Base-by-base conservation (phyloP, 768 basidiomycete genomes). In the Lactifluus pinguis region DNA sequence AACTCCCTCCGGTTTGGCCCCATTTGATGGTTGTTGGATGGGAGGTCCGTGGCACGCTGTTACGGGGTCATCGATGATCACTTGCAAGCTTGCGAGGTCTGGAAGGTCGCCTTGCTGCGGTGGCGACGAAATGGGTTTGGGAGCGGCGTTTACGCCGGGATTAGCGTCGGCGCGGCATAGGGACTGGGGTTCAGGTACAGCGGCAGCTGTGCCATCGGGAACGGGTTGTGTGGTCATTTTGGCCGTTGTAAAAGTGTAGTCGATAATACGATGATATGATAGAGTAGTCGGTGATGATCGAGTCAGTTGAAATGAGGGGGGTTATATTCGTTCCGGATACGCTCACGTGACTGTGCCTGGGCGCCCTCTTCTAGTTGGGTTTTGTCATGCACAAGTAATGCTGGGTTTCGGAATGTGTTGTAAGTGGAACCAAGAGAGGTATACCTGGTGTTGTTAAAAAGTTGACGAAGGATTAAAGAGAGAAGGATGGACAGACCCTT, bases 341-440 rank as follows among this genome's bases (percentile, higher is more conserved):
- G 44, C 44, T 64, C 58, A 50, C 49, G 55, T 53, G 48, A 58
- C 21, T 32, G 73, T 59, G 30, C 70, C 47, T 4, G 67, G 65
- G 45, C 69, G 57, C 19, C 64, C 53, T 55, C 68, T 53, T 17
- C 38, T 67, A 67, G 68, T 2, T 53, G 45, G n/a, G 21, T 15
- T 19, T 19, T 4, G 2, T 66, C 56, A 38, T 58, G 55, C 32
- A 75, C 58, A 49, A 70, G 76, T 3, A 98, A 82, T 1, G 90
- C 85, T 2, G 95, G 95, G 68, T 98, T 98, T 0, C 86, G 93
- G 70, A 86, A 87, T 0, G 97, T 98, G 74, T 98, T 97, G 74
- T 83, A 91, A 8, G 89, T 93, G 11, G 95, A 97, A 17, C 97
- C 95, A 19, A 99, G 83, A 5, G 95, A 98, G 2, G 97, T 99